These are phyloP conservation scores for Backusella macrospora DNA, from an alignment of 192 early-diverging fungal genomes.

Conservation along the genomic window DNA sequence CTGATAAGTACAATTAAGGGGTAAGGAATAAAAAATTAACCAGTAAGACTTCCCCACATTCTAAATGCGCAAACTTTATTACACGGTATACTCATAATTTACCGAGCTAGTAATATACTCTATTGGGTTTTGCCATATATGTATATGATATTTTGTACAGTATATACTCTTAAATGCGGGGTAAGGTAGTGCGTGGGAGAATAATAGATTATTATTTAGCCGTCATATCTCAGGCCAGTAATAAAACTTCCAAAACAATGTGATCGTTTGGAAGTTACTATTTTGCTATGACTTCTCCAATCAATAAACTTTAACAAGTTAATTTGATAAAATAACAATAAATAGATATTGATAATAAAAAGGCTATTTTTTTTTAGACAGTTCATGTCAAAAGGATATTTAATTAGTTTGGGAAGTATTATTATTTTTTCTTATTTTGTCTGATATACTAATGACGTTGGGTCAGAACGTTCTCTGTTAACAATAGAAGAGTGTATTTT, in stretches of 20 bases:
- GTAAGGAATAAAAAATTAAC: constrained; percentile 1
- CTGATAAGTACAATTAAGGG: not conserved
- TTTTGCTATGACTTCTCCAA: not conserved
- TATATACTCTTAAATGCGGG: constrained; percentile 10
- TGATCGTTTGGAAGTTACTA: not conserved
- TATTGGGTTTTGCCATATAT: constrained; percentile 13
- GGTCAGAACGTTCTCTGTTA: not conserved
- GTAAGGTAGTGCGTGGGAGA: constrained; percentile 11
- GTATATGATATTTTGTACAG: constrained; percentile 8
- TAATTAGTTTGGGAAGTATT: not conserved
- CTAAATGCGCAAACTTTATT: not conserved
- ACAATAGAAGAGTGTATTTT: not conserved
- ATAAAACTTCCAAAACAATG: not conserved
- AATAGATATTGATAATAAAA: not conserved
- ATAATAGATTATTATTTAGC: constrained; percentile 3
- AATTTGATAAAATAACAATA: too few relatives aligned
- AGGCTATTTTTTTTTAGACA: too few relatives aligned
- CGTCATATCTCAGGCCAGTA: constrained; percentile 8
- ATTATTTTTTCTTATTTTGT: not conserved
- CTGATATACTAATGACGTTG: not conserved
- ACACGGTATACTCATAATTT: not conserved
- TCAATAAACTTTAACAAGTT: not conserved
- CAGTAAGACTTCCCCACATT: constrained; percentile 6
- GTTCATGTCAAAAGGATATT: not conserved
- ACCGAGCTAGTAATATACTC: constrained; percentile 1